phyloP scores from a whole-genome alignment of 1,284 basidiomycete genomes.

The Schizophyllum amplum region DNA sequence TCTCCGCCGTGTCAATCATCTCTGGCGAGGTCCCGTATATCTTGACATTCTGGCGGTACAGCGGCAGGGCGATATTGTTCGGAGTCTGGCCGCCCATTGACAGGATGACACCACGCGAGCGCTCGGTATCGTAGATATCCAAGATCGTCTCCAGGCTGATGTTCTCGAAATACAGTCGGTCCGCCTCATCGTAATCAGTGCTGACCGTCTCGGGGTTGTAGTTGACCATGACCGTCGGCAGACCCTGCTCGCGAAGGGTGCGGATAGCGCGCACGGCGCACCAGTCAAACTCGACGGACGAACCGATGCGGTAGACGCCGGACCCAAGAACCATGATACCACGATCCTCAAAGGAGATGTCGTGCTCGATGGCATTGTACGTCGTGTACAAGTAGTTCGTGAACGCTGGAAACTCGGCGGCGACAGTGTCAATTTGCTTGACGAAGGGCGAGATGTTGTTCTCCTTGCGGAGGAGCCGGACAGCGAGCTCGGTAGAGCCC shows the following conservation, averaged over 20 bases:
- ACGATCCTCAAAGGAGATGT: constrained; percentile 82
- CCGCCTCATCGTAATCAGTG: constrained; percentile 98
- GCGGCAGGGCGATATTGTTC: constrained; percentile 94
- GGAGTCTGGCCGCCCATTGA: constrained; percentile 99
- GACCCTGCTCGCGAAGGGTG: constrained; percentile 89
- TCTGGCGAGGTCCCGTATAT: constrained; percentile 98
- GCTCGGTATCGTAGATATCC: constrained; percentile 94
- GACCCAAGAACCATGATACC: constrained; percentile 98
- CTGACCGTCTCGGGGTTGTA: constrained; percentile 99
- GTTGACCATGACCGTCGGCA: constrained; percentile 98
- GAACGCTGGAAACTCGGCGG: constrained; percentile 97
- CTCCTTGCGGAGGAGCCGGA: constrained; percentile 84
- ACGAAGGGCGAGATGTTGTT: constrained; percentile 82
- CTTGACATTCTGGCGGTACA: constrained; percentile 94
- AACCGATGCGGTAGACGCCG: constrained; percentile 97
- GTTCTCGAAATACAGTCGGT: constrained; percentile 97
- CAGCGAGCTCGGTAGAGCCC: constrained; percentile 83
- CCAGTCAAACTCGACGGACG: constrained; percentile 99
- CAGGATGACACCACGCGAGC: constrained; percentile 85
- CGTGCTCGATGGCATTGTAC: constrained; percentile 93
- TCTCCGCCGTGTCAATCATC: constrained; percentile 99
- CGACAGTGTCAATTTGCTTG: constrained; percentile 99
- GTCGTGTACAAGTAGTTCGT: constrained; percentile 99
- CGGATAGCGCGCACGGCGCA: constrained; percentile 97
- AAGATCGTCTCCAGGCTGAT: constrained; percentile 95